Conservation (phyloP, 495 filamentous ascomycete genomes). For the Penicillium desertorum region DNA sequence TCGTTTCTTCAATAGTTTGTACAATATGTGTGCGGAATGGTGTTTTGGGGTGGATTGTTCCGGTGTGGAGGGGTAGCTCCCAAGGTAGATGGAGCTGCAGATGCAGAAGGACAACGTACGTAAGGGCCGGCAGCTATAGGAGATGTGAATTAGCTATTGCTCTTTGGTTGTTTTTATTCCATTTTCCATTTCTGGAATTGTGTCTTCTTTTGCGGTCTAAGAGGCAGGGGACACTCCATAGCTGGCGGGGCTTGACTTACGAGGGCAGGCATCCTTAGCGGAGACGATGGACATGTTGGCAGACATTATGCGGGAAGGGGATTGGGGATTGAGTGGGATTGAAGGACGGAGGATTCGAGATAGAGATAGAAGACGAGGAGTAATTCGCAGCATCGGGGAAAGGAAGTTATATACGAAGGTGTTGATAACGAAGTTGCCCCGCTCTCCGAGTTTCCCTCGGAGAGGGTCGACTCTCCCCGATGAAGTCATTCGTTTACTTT, state of each 20-base stretch:
- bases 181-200: constrained; percentile 1
- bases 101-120: constrained; percentile 39
- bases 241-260: constrained; percentile 31
- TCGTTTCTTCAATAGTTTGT: constrained; percentile 8
- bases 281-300: constrained; percentile 38
- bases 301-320: constrained; percentile 34
- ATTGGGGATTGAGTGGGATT: constrained; percentile 4
- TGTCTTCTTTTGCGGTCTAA: neutral
- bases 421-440: constrained; percentile 18
- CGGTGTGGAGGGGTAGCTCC: constrained; percentile 4
- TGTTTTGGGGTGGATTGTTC: constrained; percentile 2
- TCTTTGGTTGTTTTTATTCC: neutral
- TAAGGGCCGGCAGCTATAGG: constrained; percentile 56
- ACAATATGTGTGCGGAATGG: neutral
- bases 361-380: constrained; percentile 31
- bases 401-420: constrained; percentile 14
- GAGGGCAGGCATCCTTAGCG: constrained; percentile 49
- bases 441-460: constrained; percentile 33
- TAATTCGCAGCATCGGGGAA: constrained; percentile 27
- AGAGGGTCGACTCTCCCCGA: constrained; percentile 15
- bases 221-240: neutral
- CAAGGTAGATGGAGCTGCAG: constrained; percentile 5
- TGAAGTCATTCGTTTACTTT: constrained; percentile 7
- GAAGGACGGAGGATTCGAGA: constrained; percentile 19
- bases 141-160: constrained; percentile 36